Evolutionary conservation across 257 asterid genomes (phyloP).

Genomic region (Coffea eugenioides): DNA sequence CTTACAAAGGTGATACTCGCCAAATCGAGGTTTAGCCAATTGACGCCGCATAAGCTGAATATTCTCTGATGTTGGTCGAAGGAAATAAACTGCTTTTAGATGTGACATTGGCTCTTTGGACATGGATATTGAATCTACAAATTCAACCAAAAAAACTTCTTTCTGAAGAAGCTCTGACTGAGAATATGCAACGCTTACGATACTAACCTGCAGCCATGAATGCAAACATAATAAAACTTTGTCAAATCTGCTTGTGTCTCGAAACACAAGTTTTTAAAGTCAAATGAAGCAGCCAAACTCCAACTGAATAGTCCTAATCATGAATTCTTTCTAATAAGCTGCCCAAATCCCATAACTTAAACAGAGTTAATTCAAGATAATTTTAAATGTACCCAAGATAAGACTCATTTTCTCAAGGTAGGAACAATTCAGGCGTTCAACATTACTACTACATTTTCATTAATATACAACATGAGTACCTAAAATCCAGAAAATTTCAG

Average conservation of each 20-base stretch:
- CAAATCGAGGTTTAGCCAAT: slow-evolving; percentile 82
- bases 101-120: slow-evolving; percentile 97
- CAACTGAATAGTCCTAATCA: neutral
- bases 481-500: too few species aligned
- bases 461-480: too few species aligned
- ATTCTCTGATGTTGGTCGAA: slow-evolving; percentile 88
- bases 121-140: slow-evolving; percentile 86
- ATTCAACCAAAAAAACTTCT: slow-evolving; percentile 94
- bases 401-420: neutral
- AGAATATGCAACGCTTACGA: slow-evolving; percentile 86
- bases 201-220: slow-evolving; percentile 66
- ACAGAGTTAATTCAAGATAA: neutral
- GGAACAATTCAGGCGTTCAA: neutral
- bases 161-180: slow-evolving; percentile 96
- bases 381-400: neutral
- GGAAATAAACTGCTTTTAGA: slow-evolving; percentile 94
- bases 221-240: neutral
- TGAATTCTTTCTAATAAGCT: neutral
- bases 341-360: neutral
- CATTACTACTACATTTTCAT: neutral
- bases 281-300: neutral
- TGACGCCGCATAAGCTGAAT: slow-evolving; percentile 83
- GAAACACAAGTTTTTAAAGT: neutral
- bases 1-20: slow-evolving; percentile 98
- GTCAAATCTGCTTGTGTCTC: neutral